Percentiles rank a stretch among this genome's conserved stretches.
Conservation (phyloP, 2,329 filamentous ascomycete species). For the Neopestalotiopsis sp. region DNA sequence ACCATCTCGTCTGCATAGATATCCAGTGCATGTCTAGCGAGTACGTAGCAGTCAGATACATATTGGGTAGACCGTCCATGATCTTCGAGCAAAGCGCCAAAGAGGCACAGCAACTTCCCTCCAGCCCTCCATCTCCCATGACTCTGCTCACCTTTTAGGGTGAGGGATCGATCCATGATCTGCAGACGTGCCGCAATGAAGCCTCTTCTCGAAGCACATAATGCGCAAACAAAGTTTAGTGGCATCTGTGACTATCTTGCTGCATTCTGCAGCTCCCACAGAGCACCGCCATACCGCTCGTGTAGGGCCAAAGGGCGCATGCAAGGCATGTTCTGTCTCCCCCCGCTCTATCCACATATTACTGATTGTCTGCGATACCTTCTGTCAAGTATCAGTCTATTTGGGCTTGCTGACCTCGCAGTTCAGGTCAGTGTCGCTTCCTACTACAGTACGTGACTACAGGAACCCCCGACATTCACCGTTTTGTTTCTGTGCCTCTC, state of each 20-base stretch:
- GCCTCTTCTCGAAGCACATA: neutral
- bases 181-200: neutral
- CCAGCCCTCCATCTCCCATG: neutral
- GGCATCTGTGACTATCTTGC: neutral
- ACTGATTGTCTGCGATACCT: neutral
- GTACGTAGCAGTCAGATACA: too few species aligned
- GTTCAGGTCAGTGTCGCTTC: neutral
- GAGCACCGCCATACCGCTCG: neutral
- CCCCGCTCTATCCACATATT: neutral
- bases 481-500: neutral
- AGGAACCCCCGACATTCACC: neutral
- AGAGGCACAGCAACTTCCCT: neutral
- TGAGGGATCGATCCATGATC: neutral
- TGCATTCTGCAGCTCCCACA: neutral
- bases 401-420: neutral
- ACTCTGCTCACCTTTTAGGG: neutral
- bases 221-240: constrained; percentile 3
- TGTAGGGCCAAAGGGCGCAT: neutral
- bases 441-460: neutral
- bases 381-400: neutral
- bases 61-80: neutral
- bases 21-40: too few species aligned
- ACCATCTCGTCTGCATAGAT: too few species aligned
- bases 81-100: neutral
- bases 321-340: neutral